Conservation (phyloP, 805 yeast genomes). For the Yarrowia sp. region DNA sequence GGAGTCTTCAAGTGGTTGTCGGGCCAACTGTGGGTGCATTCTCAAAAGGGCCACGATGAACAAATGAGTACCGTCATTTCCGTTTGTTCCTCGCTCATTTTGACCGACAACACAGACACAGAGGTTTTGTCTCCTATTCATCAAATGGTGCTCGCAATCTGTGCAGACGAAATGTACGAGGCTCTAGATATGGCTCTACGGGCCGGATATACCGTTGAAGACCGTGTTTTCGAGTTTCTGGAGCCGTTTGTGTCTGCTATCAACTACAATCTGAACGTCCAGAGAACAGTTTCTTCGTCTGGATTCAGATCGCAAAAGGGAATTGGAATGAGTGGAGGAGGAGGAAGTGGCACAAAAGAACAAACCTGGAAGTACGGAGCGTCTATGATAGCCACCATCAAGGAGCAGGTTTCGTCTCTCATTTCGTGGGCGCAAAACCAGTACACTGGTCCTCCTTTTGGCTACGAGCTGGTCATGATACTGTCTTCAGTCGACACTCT, state of each 20-base stretch:
- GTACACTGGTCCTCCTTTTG: slow-evolving; percentile 32
- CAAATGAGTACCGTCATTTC: slow-evolving; percentile 36
- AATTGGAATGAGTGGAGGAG: slow-evolving; percentile 19
- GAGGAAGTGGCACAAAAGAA: not conserved
- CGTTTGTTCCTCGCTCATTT: slow-evolving; percentile 42
- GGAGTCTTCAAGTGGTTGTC: slow-evolving; percentile 53
- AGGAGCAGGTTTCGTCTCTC: slow-evolving; percentile 30
- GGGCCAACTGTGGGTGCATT: slow-evolving; percentile 40
- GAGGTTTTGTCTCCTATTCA: slow-evolving; percentile 49
- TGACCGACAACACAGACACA: slow-evolving; percentile 42
- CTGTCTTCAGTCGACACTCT: slow-evolving; percentile 29
- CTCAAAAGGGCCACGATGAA: slow-evolving; percentile 12
- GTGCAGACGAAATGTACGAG: slow-evolving; percentile 34
- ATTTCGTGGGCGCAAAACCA: slow-evolving; percentile 31
- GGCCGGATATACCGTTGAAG: slow-evolving; percentile 25
- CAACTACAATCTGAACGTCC: slow-evolving; percentile 18
- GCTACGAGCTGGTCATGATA: slow-evolving; percentile 27
- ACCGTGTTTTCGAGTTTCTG: slow-evolving; percentile 27
- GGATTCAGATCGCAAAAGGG: slow-evolving; percentile 20
- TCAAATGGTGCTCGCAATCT: slow-evolving; percentile 39
- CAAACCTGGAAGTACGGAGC: slow-evolving; percentile 14
- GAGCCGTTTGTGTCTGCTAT: slow-evolving; percentile 26
- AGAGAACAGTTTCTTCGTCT: not conserved
- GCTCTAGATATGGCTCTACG: slow-evolving; percentile 27
- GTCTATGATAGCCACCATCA: slow-evolving; percentile 28